Conservation (phyloP, 2,329 filamentous ascomycete species). For the Mycosphaerella sp. region DNA sequence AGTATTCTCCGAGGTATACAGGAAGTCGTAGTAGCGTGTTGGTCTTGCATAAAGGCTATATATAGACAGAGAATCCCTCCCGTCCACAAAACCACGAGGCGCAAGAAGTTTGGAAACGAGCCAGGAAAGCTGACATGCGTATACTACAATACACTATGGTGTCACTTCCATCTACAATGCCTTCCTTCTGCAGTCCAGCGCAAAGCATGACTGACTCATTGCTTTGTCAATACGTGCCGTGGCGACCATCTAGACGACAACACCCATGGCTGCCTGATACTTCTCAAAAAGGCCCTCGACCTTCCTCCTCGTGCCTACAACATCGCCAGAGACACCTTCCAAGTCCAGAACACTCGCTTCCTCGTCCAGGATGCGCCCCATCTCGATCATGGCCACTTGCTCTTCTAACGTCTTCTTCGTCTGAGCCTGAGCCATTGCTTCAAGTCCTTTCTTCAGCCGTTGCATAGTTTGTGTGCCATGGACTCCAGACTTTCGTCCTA, state of each 20-base stretch:
- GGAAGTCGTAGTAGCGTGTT: too few species aligned
- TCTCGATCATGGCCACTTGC: slow-evolving; percentile 72
- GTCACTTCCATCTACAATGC: too few species aligned
- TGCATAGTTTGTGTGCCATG: slow-evolving; percentile 28
- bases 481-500: slow-evolving; percentile 30
- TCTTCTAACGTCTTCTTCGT: slow-evolving; percentile 45
- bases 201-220: neutral
- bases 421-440: slow-evolving; percentile 38
- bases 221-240: neutral
- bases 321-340: slow-evolving; percentile 8
- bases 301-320: slow-evolving; percentile 35
- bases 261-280: slow-evolving; percentile 60
- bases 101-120: too few species aligned
- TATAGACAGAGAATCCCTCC: too few species aligned
- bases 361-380: slow-evolving; percentile 66
- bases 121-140: too few species aligned
- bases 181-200: too few species aligned
- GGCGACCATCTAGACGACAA: slow-evolving; percentile 59
- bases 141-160: too few species aligned
- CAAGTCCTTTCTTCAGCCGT: slow-evolving; percentile 34
- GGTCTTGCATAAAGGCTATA: too few species aligned
- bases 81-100: too few species aligned
- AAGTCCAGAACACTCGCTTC: slow-evolving; percentile 47
- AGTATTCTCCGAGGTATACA: too few species aligned
- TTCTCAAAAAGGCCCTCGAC: slow-evolving; percentile 42